Evolutionary conservation across 768 basidiomycete genomes (phyloP).

Genomic region (Naganishia vaughanmartiniae): DNA sequence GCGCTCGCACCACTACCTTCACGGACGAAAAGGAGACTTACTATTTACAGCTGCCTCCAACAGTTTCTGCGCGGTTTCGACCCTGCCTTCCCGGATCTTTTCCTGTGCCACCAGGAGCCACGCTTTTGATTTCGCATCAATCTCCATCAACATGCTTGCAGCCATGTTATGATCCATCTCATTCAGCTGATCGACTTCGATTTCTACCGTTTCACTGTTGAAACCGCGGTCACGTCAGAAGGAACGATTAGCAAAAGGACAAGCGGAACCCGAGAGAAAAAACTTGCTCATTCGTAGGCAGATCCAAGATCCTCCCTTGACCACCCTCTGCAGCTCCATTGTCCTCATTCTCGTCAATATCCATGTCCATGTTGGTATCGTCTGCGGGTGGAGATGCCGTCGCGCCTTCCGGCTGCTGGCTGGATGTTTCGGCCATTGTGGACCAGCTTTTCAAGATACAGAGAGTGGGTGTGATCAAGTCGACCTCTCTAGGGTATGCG

Average conservation of each 20-base stretch:
- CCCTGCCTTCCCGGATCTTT: slow-evolving; percentile 76
- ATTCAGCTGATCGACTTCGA: slow-evolving; percentile 81
- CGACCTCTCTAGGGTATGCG: not conserved
- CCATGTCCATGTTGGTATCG: slow-evolving; percentile 23
- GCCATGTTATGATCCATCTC: slow-evolving; percentile 63
- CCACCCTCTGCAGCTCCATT: slow-evolving; percentile 9
- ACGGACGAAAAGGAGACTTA: slow-evolving; percentile 36
- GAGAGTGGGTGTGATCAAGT: not conserved
- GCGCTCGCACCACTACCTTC: slow-evolving; percentile 25
- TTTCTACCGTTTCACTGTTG: slow-evolving; percentile 69
- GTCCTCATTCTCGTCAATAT: slow-evolving; percentile 15
- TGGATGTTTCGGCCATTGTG: slow-evolving; percentile 15
- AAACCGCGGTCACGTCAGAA: not conserved
- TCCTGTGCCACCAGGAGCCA: slow-evolving; percentile 65
- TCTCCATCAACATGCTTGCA: slow-evolving; percentile 56
- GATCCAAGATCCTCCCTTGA: slow-evolving; percentile 28
- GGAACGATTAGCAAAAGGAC: not conserved
- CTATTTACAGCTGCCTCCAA: slow-evolving; percentile 58
- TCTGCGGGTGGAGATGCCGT: slow-evolving; percentile 1
- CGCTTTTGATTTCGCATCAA: slow-evolving; percentile 51
- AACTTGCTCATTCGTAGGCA: slow-evolving; percentile 18
- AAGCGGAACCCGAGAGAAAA: not conserved
- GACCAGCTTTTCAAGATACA: not conserved
- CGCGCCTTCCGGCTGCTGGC: slow-evolving; percentile 9
- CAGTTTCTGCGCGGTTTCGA: slow-evolving; percentile 74